A percentile compares a stretch with the other conserved stretches of the same genome.
Evolutionary conservation across 345 rosid species (phyloP).

Genomic region (Citrus australasica): DNA sequence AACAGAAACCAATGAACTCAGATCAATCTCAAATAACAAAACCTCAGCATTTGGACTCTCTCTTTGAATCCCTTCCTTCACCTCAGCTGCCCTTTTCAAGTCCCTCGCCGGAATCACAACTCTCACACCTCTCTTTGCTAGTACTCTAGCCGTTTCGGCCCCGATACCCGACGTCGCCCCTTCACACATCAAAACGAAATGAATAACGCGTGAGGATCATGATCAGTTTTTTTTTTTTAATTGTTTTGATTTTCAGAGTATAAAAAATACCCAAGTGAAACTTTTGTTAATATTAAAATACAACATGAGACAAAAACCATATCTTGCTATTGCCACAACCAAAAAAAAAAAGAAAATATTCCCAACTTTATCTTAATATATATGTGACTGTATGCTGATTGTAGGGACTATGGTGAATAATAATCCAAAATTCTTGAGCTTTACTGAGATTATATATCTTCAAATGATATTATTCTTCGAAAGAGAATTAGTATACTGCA

Average conservation of each 20-base stretch:
- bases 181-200: slow-evolving; percentile 13
- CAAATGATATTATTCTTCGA: background rate
- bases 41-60: slow-evolving; percentile 66
- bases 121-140: slow-evolving; percentile 82
- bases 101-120: slow-evolving; percentile 85
- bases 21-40: slow-evolving; percentile 59
- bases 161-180: slow-evolving; percentile 98
- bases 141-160: slow-evolving; percentile 78
- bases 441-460: background rate
- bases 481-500: too few relatives aligned
- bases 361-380: background rate
- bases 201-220: background rate
- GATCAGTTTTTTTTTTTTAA: background rate
- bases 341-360: slow-evolving; percentile 18
- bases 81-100: slow-evolving; percentile 57
- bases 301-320: slow-evolving; percentile 42
- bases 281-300: background rate
- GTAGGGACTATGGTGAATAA: background rate
- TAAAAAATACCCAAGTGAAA: slow-evolving; percentile 1
- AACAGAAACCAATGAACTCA: slow-evolving; percentile 78
- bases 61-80: slow-evolving; percentile 50
- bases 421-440: background rate
- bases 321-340: slow-evolving; percentile 24
- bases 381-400: background rate
- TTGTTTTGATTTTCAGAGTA: background rate